These are phyloP conservation scores for Leccinum subgranulosum DNA, from an alignment of 768 basidiomycete species.

Conservation along the genomic window DNA sequence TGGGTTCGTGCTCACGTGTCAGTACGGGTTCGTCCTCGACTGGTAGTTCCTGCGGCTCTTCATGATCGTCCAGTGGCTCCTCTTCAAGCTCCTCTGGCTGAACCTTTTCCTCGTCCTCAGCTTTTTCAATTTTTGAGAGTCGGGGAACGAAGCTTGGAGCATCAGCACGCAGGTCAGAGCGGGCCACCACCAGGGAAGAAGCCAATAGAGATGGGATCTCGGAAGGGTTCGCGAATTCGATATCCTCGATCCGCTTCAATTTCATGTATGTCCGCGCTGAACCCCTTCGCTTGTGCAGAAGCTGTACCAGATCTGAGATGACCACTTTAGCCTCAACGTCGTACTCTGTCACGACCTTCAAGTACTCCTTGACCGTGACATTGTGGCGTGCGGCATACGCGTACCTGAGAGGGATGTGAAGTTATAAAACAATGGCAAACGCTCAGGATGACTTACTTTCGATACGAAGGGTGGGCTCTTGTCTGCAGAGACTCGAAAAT, in stretches of 20 bases:
- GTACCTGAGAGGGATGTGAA: neutral
- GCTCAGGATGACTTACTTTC: neutral
- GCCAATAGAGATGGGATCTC: slow-evolving; percentile 32
- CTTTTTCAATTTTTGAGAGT: neutral
- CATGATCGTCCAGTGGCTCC: slow-evolving; percentile 5
- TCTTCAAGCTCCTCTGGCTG: neutral
- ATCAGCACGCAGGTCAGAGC: slow-evolving; percentile 12
- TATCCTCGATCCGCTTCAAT: slow-evolving; percentile 24
- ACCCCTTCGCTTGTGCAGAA: slow-evolving; percentile 16
- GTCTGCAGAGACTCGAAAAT: slow-evolving; percentile 11
- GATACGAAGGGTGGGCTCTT: slow-evolving; percentile 6
- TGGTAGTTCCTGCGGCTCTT: slow-evolving; percentile 12
- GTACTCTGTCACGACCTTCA: slow-evolving; percentile 13
- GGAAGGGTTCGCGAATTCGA: slow-evolving; percentile 28
- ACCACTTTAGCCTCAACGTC: slow-evolving; percentile 7
- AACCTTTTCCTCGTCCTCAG: neutral
- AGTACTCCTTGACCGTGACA: slow-evolving; percentile 3
- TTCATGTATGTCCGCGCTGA: neutral
- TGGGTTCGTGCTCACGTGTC: slow-evolving; percentile 16
- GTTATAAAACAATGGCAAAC: neutral
- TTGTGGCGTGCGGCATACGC: neutral
- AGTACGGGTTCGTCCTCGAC: slow-evolving; percentile 12
- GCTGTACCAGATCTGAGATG: slow-evolving; percentile 23
- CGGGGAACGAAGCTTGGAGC: slow-evolving; percentile 19
- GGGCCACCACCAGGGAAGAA: slow-evolving; percentile 11